phyloP scores from a whole-genome alignment of 495 filamentous ascomycete genomes.

The Pyrenula massariospora region DNA sequence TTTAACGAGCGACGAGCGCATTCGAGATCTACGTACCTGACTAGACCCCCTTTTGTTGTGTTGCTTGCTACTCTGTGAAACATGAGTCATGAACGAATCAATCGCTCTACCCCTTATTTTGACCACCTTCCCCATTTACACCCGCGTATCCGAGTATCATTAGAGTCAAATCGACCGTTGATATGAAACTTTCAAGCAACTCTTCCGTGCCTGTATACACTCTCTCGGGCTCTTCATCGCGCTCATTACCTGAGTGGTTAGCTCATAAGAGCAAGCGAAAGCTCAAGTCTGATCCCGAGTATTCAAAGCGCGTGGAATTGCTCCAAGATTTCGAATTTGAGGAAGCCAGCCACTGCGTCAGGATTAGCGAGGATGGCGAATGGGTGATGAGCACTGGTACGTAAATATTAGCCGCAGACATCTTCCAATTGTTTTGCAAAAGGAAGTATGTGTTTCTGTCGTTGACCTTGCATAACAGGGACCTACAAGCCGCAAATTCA shows the following conservation, averaged over 20 bases:
- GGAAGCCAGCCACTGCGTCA: conserved; percentile 87
- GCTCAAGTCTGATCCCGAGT: conserved; percentile 86
- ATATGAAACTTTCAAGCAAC: conserved; percentile 82
- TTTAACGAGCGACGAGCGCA: no score
- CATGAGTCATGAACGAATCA: no score
- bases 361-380: conserved; percentile 89
- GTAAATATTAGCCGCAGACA: conserved; percentile 9
- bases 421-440: neutral
- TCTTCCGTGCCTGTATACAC: conserved; percentile 92
- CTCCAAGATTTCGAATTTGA: conserved; percentile 98
- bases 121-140: no score
- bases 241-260: conserved; percentile 92
- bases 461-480: conserved; percentile 24
- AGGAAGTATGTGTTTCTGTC: neutral
- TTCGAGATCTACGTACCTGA: no score
- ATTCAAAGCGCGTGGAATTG: conserved; percentile 84
- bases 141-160: no score
- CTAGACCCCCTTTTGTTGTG: no score
- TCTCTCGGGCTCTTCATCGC: conserved; percentile 80
- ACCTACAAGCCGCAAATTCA: conserved; percentile 96
- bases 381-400: conserved; percentile 96
- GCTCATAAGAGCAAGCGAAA: conserved; percentile 83
- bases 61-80: no score
- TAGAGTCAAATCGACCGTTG: conserved; percentile 3
- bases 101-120: no score